Conservation (phyloP, 2,329 filamentous ascomycete species). For the Sphaerulina musiva region DNA sequence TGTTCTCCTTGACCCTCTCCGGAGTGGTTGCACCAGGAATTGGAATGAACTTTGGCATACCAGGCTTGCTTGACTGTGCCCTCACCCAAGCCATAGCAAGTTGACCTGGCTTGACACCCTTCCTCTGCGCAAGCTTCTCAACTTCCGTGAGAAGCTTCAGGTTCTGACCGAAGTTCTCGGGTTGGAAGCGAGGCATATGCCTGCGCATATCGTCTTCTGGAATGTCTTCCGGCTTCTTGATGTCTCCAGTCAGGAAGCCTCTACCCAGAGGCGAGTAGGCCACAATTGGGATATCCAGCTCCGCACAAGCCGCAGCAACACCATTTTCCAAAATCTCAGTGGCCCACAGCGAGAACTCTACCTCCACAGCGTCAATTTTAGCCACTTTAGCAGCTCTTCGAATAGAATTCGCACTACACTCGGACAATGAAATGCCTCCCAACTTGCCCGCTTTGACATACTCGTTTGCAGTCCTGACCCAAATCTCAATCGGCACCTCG, state of each 20-base stretch:
- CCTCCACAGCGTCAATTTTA: conserved; percentile 54
- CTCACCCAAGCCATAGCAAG: conserved; percentile 47
- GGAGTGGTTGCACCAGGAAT: conserved; percentile 39
- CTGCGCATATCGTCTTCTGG: conserved; percentile 45
- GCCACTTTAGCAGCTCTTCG: conserved; percentile 47
- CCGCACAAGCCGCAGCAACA: conserved; percentile 50
- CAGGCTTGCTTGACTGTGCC: conserved; percentile 38
- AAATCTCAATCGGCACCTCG: conserved; percentile 41
- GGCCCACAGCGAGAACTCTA: conserved; percentile 54
- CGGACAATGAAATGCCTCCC: conserved; percentile 43
- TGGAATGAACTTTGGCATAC: conserved; percentile 41
- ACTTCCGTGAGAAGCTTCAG: conserved; percentile 55
- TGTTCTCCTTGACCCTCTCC: conserved; percentile 39
- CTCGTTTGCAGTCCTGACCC: conserved; percentile 39
- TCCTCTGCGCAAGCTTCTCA: conserved; percentile 52
- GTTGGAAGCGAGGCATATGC: conserved; percentile 53
- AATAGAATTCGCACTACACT: conserved; percentile 43
- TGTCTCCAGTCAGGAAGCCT: conserved; percentile 51
- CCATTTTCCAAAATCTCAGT: conserved; percentile 54
- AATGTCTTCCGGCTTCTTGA: conserved; percentile 50
- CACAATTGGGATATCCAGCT: conserved; percentile 62
- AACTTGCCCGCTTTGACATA: conserved; percentile 37
- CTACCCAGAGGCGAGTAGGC: conserved; percentile 67
- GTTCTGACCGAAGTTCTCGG: conserved; percentile 58
- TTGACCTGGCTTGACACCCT: conserved; percentile 46